phyloP scores from a whole-genome alignment of 495 filamentous ascomycete genomes.

The Halenospora varia region DNA sequence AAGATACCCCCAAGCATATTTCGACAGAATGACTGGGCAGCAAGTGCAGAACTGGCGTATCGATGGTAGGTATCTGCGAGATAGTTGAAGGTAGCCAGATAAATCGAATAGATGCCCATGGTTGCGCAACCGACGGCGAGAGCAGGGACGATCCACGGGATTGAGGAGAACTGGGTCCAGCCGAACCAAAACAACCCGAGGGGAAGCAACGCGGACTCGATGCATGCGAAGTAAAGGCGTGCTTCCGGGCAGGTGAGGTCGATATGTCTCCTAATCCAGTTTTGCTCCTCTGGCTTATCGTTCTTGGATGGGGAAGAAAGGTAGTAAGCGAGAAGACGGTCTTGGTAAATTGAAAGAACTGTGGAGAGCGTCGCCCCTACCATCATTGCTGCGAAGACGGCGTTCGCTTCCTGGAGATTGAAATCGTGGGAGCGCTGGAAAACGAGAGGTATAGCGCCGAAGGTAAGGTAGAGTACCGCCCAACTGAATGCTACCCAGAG shows the following conservation, averaged over 20 bases:
- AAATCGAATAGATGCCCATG: slow-evolving; percentile 86
- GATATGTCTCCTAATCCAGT: slow-evolving; percentile 31
- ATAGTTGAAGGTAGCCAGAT: slow-evolving; percentile 91
- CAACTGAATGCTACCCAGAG: slow-evolving; percentile 88
- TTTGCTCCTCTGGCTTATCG: slow-evolving; percentile 1
- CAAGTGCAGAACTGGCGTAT: slow-evolving; percentile 82
- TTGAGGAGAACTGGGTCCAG: slow-evolving; percentile 61
- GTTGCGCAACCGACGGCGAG: slow-evolving; percentile 70
- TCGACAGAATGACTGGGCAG: slow-evolving; percentile 79
- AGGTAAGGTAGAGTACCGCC: slow-evolving; percentile 85
- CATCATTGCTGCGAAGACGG: slow-evolving; percentile 71
- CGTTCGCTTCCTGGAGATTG: slow-evolving; percentile 59
- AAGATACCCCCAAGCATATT: slow-evolving; percentile 85
- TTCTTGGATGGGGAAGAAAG: slow-evolving; percentile 23
- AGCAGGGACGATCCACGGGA: slow-evolving; percentile 76
- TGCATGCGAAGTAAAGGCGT: slow-evolving; percentile 78
- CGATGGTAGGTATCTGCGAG: slow-evolving; percentile 86
- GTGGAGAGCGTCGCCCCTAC: slow-evolving; percentile 67
- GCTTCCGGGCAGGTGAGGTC: slow-evolving; percentile 60
- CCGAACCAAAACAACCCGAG: slow-evolving; percentile 67
- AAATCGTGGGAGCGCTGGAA: slow-evolving; percentile 70
- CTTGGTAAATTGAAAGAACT: slow-evolving; percentile 71
- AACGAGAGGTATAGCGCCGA: slow-evolving; percentile 73
- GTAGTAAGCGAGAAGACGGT: slow-evolving; percentile 27
- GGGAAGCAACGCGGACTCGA: slow-evolving; percentile 62